A percentile compares a stretch with the other conserved stretches of the same genome.
Conservation (phyloP, 306 rosid genomes). For the Elaeagnus macrophylla region DNA sequence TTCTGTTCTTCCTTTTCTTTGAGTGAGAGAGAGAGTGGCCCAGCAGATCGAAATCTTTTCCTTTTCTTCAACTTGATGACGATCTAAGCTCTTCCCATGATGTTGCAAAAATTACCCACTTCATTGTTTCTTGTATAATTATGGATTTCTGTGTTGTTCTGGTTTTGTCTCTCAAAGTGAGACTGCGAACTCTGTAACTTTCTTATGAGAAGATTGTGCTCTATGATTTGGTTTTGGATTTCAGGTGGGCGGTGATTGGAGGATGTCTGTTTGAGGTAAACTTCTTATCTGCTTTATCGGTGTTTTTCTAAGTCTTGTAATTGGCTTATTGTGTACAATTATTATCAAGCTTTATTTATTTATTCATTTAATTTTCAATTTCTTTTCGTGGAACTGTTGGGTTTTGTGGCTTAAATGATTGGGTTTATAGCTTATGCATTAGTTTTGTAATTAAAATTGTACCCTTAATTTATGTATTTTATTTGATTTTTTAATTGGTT, state of each 20-base stretch:
- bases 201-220: no score
- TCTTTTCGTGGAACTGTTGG: slow-evolving; percentile 14
- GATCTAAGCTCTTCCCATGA: slow-evolving; percentile 17
- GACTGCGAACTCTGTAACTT: no score
- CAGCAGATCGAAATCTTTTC: slow-evolving; percentile 56
- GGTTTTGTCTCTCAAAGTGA: no score
- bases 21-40: slow-evolving; percentile 40
- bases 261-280: slow-evolving; percentile 87
- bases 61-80: slow-evolving; percentile 19
- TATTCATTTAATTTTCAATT: slow-evolving; percentile 12
- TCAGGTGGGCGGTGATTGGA: slow-evolving; percentile 24
- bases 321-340: slow-evolving; percentile 19
- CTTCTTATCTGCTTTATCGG: no score
- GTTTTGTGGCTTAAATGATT: slow-evolving; percentile 18
- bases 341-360: background rate
- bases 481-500: slow-evolving; percentile 7
- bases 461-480: slow-evolving; percentile 6
- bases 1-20: slow-evolving; percentile 22
- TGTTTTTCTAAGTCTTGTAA: slow-evolving; percentile 20
- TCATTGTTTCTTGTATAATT: slow-evolving; percentile 12
- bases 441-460: slow-evolving; percentile 29
- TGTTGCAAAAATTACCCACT: slow-evolving; percentile 18
- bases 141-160: no score
- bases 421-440: slow-evolving; percentile 19
- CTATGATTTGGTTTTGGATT: slow-evolving; percentile 2